These are phyloP conservation scores for Gastrodia elata DNA, from an alignment of 106 monocot genomes.

Conservation along the genomic window DNA sequence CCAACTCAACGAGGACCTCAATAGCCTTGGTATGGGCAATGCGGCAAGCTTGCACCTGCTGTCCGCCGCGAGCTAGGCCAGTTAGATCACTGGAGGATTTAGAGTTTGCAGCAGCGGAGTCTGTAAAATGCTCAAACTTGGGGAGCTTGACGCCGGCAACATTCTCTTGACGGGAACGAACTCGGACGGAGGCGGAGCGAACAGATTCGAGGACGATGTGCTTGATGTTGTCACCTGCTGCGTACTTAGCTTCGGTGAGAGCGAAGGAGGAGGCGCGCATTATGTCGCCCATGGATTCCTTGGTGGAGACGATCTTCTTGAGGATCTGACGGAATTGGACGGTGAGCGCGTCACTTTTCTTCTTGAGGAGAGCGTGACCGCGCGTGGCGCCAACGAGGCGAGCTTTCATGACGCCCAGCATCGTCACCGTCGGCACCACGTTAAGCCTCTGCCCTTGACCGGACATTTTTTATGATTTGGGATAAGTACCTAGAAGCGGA, in stretches of 20 bases:
- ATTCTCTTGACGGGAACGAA: constrained; percentile 82
- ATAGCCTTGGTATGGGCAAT: constrained; percentile 72
- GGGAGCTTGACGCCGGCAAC: constrained; percentile 89
- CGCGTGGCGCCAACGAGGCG: constrained; percentile 85
- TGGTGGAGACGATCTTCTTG: constrained; percentile 77
- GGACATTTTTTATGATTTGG: constrained; percentile 72
- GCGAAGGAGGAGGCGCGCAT: constrained; percentile 87
- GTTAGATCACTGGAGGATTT: constrained; percentile 44
- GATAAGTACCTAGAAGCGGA: too few species aligned
- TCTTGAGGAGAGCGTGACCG: constrained; percentile 93
- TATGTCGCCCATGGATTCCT: constrained; percentile 93
- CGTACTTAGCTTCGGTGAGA: constrained; percentile 91
- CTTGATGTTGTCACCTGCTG: constrained; percentile 72
- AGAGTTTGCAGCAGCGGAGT: constrained; percentile 24
- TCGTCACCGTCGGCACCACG: constrained; percentile 95
- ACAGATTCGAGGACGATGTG: constrained; percentile 67
- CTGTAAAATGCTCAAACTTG: constrained; percentile 72
- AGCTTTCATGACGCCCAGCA: constrained; percentile 90
- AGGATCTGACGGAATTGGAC: constrained; percentile 85
- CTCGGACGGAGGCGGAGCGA: constrained; percentile 54
- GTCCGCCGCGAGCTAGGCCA: constrained; percentile 76
- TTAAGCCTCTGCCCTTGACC: constrained; percentile 71
- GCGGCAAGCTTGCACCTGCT: constrained; percentile 86
- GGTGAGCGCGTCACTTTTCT: constrained; percentile 92
- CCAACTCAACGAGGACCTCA: constrained; percentile 86